Evolutionary conservation across 208 protist genomes (phyloP).

Genomic region (Leishmania braziliensis): DNA sequence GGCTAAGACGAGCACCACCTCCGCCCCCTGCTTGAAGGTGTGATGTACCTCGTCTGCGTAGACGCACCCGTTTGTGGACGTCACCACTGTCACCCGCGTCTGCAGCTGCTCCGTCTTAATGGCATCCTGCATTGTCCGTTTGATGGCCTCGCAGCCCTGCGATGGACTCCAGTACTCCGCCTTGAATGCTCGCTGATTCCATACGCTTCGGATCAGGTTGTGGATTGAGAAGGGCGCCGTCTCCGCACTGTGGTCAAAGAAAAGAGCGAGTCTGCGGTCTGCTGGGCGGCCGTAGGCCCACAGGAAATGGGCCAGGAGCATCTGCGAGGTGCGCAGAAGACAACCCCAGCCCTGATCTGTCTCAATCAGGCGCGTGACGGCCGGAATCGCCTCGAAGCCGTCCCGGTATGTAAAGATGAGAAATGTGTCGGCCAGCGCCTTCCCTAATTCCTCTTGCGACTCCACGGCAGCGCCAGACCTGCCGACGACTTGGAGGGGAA

Average conservation of each 20-base stretch:
- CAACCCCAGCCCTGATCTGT: constrained; percentile 87
- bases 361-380: constrained; percentile 28
- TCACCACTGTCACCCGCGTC: constrained; percentile 46
- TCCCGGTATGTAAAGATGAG: constrained; percentile 76
- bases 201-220: constrained; percentile 56
- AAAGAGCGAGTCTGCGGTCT: constrained; percentile 46
- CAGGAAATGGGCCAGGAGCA: constrained; percentile 81
- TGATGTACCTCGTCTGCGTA: constrained; percentile 47
- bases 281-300: constrained; percentile 31
- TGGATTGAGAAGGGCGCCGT: constrained; percentile 68
- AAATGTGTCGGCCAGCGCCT: constrained; percentile 41
- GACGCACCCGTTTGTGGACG: constrained; percentile 46
- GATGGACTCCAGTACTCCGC: constrained; percentile 78
- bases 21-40: constrained; percentile 30
- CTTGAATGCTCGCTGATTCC: constrained; percentile 39
- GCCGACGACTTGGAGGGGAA: constrained; percentile 46
- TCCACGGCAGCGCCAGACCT: constrained; percentile 17
- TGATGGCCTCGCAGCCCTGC: constrained; percentile 74
- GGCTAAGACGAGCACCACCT: constrained; percentile 64
- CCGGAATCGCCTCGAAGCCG: constrained; percentile 52
- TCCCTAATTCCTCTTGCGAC: constrained; percentile 46
- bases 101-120: constrained; percentile 30
- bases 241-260: constrained; percentile 45
- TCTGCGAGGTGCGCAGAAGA: constrained; percentile 76
- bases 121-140: constrained; percentile 50